Base-by-base conservation (phyloP, 495 filamentous ascomycete species). In the Cercophora newfieldiana region DNA sequence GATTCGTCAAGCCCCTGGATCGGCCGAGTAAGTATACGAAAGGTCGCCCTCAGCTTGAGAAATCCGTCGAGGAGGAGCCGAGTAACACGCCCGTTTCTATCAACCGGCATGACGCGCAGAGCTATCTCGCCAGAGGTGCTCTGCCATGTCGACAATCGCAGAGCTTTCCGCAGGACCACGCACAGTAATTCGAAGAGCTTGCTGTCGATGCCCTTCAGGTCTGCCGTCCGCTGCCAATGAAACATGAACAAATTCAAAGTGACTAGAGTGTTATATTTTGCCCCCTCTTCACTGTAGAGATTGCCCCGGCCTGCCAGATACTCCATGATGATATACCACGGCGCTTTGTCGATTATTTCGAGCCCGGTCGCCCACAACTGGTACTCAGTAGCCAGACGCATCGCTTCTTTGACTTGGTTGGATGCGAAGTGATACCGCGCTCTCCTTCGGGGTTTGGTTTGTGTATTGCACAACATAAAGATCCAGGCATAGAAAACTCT, bases 401-500 rank as follows among this genome's bases (percentile, higher is more conserved):
- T 69, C 7, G 73, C 73, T 22, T 69, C 63, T 8, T 54, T 49
- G 24, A 72, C 64, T 0, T 63, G 31, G 29, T 30, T 30, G 24
- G 54, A 57, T 12, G 28, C 25, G 30, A 31, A 30, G 1, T 10
- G 1, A 12, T 4, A 5, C n/a, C 14, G 26, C 47, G 19, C 50
- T 30, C 18, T 7, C n/a, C 31, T 49, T 37, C 24, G 28, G 19
- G 47, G 18, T 16, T 29, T 18, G 7, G 22, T 18, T 58, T 72
- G 72, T 6, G 68, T 62, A 26, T 63, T 69, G 64, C 80, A 81
- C 33, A 82, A 71, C 55, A 80, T 72, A 24, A 59, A 37, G 26
- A 82, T 76, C 66, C 79, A 82, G 19, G 75, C 76, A 49, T 71
- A 72, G 60, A 81, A 75, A 16, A 76, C 47, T 12, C 53, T 24